Percentiles rank a stretch among this genome's conserved stretches.
Conservation (phyloP, 108 stramenopile species). For the Cyclotella choctawhatcheeana region DNA sequence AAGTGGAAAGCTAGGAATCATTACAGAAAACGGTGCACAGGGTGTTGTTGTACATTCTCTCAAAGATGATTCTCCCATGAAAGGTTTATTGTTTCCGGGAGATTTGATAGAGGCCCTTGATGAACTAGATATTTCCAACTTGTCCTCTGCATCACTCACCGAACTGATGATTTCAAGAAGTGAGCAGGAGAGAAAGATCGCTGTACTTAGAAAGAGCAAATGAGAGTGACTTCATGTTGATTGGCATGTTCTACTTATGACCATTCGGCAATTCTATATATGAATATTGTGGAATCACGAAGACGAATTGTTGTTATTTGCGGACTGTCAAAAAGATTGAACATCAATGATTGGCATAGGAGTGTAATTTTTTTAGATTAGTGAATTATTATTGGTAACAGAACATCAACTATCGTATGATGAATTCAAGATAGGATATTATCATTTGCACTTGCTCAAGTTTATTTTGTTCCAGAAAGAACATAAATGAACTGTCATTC, state of each 20-base stretch:
- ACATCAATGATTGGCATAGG: no score
- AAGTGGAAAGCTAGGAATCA: conserved; percentile 74
- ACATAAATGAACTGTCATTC: not conserved
- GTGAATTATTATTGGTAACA: no score
- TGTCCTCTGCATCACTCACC: not conserved
- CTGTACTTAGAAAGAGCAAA: conserved; percentile 51
- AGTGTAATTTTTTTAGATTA: no score
- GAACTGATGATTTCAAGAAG: conserved; percentile 53
- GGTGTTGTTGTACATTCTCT: conserved; percentile 80
- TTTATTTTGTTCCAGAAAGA: no score
- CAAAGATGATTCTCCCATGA: conserved; percentile 63
- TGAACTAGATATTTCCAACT: conserved; percentile 57
- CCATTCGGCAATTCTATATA: no score
- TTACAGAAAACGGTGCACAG: conserved; percentile 72
- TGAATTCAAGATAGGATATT: not conserved
- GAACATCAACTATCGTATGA: no score
- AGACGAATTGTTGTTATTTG: no score
- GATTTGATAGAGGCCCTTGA: conserved; percentile 80
- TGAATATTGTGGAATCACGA: no score
- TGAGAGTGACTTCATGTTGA: no score
- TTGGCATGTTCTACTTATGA: no score
- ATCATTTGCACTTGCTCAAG: not conserved
- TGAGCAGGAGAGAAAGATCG: conserved; percentile 64
- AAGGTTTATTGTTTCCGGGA: conserved; percentile 71
- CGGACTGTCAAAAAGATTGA: no score